Base-by-base conservation (phyloP, 2,329 filamentous ascomycete species). In the Diaporthe sp. region DNA sequence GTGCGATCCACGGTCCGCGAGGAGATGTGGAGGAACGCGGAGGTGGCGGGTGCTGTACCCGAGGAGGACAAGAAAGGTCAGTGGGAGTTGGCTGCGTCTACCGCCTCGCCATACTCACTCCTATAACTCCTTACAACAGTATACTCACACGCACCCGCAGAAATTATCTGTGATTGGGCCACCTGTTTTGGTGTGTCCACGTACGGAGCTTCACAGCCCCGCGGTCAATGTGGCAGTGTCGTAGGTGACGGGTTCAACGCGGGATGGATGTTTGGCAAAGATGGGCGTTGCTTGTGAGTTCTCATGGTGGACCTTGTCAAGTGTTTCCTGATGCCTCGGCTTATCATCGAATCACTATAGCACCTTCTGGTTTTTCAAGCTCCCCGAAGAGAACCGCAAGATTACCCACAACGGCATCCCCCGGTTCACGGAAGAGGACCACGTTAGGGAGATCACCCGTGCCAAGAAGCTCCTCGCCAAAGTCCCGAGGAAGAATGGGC, bases 11-110 rank as follows among this genome's bases (percentile, higher is more conserved):
- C 61, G n/a, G 65, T 76, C 37, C 72, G 75, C 1, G 28, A 55
- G 34, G 65, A 72, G 34, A 82, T 85, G 81, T 68, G 58, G 58
- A 71, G 74, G 12, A 34, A 71, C 13, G 44, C 37, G 12, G 28
- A 60, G 22, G 22, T 22, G 17, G 53, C 53, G 7, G 53, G 61
- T 17, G 47, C 25, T 2, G 25, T 73, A 9, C 44, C 71, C 13
- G 42, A 34, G 10, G 71, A 76, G 47, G 67, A 44, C 39, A 68
- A 57, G 49, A 57, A 61, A 53, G 49, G 31, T 51, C n/a, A n/a
- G 53, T 9, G 55, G 49, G 13, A 71, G 72, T 8, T 51, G 75
- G 15, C 70, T 79, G 67, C 60, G 78, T 77, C 63, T 51, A 25
- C 10, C 55, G 68, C 15, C 75, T 77, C 25, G 42, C 39, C 6